Evolutionary conservation across 768 basidiomycete species (phyloP).

Genomic region (Saitozyma sp.): DNA sequence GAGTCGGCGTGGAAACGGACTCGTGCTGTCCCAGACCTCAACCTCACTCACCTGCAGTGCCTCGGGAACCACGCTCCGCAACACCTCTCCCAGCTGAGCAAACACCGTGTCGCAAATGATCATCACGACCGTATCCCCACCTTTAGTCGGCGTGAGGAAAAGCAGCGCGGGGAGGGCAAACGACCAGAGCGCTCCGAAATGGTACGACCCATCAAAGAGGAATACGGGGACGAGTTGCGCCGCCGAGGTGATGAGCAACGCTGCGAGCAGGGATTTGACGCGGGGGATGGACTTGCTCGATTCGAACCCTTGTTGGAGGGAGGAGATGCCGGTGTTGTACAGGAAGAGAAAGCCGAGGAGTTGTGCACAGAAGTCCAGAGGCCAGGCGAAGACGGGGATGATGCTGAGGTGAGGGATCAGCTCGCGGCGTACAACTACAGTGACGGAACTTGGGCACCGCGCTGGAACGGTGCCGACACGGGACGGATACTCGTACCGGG

Average conservation of each 20-base stretch:
- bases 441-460: neutral
- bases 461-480: neutral
- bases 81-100: constrained; percentile 16
- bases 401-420: constrained; percentile 12
- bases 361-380: constrained; percentile 28
- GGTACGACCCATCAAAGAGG: constrained; percentile 33
- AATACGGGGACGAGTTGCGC: constrained; percentile 35
- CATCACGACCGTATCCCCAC: constrained; percentile 31
- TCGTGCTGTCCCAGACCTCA: neutral
- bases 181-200: constrained; percentile 43
- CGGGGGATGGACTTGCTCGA: constrained; percentile 9
- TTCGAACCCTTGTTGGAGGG: constrained; percentile 25
- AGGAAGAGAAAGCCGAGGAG: constrained; percentile 40
- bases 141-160: constrained; percentile 28
- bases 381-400: constrained; percentile 38
- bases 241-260: constrained; percentile 23
- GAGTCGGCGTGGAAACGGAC: too few relatives aligned
- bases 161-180: constrained; percentile 40
- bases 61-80: constrained; percentile 25
- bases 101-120: constrained; percentile 36
- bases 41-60: constrained; percentile 17
- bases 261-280: constrained; percentile 33
- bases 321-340: constrained; percentile 29
- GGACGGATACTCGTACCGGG: neutral
- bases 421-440: too few relatives aligned